Evolutionary conservation across 495 filamentous ascomycete genomes (phyloP), one percentile per base, ranked within the genome.

Genomic region (Talaromyces wortmannii): DNA sequence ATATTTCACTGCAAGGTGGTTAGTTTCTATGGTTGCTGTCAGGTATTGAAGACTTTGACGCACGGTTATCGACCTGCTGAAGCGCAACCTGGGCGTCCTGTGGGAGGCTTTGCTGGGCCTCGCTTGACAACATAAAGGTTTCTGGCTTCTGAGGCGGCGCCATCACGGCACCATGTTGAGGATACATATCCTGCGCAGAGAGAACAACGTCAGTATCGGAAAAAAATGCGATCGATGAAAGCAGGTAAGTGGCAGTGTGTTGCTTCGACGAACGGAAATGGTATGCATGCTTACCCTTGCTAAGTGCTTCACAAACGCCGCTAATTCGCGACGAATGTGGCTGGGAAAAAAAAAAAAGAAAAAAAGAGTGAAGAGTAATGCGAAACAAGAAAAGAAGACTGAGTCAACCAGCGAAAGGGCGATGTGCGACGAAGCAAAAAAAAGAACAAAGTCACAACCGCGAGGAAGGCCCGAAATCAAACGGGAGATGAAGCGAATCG

Each of bases 1-100:
- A 71, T 97, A 98, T 84, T 98, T 98, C 67, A 98, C 94, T 98
- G 64, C 23, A 40, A 40, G 54, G 48, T 43, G 44, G 56, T 69
- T 57, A 69, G 61, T 40, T 16, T 32, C 31, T 4, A 11, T 3
- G 30, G 23, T 49, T 18, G 47, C 48, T 42, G n/a, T 23, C 23
- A 23, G 23, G 23, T 23, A 23, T 23, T 23, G 23, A 4, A 23
- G 23, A 2, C 23, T 23, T 48, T 16, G 30, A 83, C 94, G 79
- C 80, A 98, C 94, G 75, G 69, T 97, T 97, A 70, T 98, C 94
- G 60, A 98, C 94, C 73, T 98, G 94, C 64, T 97, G 92, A 59
- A 98, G 80, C 58, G 94, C 94, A 68, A 97, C 91, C 78, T 97
- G 90, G 67, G 91, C 89, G 77, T 97, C 94, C 62, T 96, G 90